Conservation (phyloP, 495 filamentous ascomycete species). For the Penicillium fimorum region DNA sequence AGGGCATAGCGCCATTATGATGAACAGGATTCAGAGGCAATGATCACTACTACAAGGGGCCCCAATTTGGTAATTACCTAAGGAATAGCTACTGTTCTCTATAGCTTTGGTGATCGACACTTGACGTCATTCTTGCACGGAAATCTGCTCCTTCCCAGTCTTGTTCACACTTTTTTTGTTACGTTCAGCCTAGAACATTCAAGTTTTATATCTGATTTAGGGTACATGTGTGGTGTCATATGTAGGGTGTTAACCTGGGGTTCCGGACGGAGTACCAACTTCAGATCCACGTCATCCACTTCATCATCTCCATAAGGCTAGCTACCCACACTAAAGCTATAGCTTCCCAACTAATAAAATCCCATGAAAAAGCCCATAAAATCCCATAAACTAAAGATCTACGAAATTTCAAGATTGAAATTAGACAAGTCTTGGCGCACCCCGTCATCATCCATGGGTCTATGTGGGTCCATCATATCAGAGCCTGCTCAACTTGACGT, state of each 20-base stretch:
- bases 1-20: constrained; percentile 8
- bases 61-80: not conserved
- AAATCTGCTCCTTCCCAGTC: constrained; percentile 8
- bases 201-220: not conserved
- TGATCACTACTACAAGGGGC: not conserved
- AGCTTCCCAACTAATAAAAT: constrained; percentile 6
- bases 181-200: not conserved
- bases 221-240: not conserved
- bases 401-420: not conserved
- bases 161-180: not conserved
- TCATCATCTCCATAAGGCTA: constrained; percentile 3
- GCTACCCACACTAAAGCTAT: not conserved
- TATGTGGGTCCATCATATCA: constrained; percentile 6
- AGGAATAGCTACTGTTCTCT: not conserved
- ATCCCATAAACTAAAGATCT: not conserved
- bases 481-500: constrained; percentile 13
- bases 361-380: not conserved
- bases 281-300: not conserved
- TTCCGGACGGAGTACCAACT: not conserved
- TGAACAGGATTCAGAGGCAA: constrained; percentile 5
- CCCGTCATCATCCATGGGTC: constrained; percentile 13
- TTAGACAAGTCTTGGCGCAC: constrained; percentile 12
- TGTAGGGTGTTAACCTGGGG: not conserved
- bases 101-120: constrained; percentile 4
- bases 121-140: constrained; percentile 11